Evolutionary conservation across 2,329 filamentous ascomycete genomes (phyloP).

Genomic region (Scorias spongiosa): DNA sequence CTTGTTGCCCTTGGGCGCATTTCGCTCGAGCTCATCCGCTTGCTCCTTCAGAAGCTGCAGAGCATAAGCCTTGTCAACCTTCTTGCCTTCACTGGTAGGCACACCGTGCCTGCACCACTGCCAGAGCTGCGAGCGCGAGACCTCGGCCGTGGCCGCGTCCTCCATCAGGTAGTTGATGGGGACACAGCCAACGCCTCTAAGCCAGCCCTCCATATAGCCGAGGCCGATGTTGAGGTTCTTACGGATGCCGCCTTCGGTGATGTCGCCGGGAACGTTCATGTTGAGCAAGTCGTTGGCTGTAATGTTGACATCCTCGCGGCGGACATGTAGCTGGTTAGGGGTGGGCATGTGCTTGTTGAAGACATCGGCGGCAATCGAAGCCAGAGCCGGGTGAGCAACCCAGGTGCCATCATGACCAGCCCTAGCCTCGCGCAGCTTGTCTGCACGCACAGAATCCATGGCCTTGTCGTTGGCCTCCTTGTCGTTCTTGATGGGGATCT

Average conservation of each 20-base stretch:
- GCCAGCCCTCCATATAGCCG: slow-evolving; percentile 97
- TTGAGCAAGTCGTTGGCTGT: slow-evolving; percentile 83
- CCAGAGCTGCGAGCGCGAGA: slow-evolving; percentile 88
- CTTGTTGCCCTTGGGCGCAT: slow-evolving; percentile 79
- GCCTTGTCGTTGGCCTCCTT: slow-evolving; percentile 79
- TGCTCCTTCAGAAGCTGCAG: slow-evolving; percentile 77
- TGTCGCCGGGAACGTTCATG: slow-evolving; percentile 87
- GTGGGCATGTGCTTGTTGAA: slow-evolving; percentile 99
- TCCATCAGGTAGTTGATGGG: slow-evolving; percentile 99
- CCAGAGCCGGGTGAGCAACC: slow-evolving; percentile 92
- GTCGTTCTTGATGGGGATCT: slow-evolving; percentile 97
- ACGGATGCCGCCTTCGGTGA: slow-evolving; percentile 88
- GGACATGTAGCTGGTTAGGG: slow-evolving; percentile 85
- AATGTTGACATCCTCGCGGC: slow-evolving; percentile 77
- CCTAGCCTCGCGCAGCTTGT: slow-evolving; percentile 90
- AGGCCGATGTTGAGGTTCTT: slow-evolving; percentile 97
- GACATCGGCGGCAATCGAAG: slow-evolving; percentile 71
- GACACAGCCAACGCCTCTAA: slow-evolving; percentile 85
- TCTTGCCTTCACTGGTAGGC: slow-evolving; percentile 73
- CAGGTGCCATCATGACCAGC: slow-evolving; percentile 94
- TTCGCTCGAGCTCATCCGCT: slow-evolving; percentile 56
- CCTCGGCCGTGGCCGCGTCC: slow-evolving; percentile 92
- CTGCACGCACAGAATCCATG: slow-evolving; percentile 82
- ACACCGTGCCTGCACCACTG: slow-evolving; percentile 74
- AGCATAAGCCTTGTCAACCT: slow-evolving; percentile 82